Base-by-base conservation (phyloP, 2,329 filamentous ascomycete genomes). In the Ceratocystis huliohia region DNA sequence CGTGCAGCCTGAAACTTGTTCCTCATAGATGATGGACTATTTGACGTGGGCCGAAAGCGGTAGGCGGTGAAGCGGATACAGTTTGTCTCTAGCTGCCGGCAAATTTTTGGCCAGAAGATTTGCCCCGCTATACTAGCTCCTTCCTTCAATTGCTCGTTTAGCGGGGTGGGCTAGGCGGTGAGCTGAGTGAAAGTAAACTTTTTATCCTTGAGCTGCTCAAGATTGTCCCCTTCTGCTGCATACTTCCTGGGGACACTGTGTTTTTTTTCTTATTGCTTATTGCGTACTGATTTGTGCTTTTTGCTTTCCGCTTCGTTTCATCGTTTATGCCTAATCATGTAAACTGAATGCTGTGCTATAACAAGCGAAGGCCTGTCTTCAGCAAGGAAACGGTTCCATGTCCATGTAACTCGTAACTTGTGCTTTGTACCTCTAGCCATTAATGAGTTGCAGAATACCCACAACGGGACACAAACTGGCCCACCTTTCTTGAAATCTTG, bases 401-500 rank as follows among this genome's bases (percentile, higher is more conserved):
- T 41, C 37, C 37, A 41, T 41, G 37, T 59, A 30, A 17, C 56
- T 37, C 3, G 56, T 59, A 30, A 37, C 56, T 59, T 59, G 56
- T 59, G 37, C 33, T 25, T 59, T 59, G 56, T 59, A 33, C 17
- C 56, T 59, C 53, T 15, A 33, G 53, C n/a, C 25, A 25, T 57
- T 25, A 57, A 30, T 25, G 28, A 30, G 33, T n/a, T 59, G 37
- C 37, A 41, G 28, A 37, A 59, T 59, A 59, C 56, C 56, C 56
- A 59, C 56, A 59, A 37, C 30, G 20, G 37, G 37, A 17, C 61
- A 44, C 61, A 33, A 50, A 63, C 46, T 50, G 56, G 25, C 56
- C 61, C 61, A 48, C 41, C 33, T 62, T 62, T 45, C 20, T 22
- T 25, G 37, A 61, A 61, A 61, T 37, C 20, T 61, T 37, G 28